Conservation (phyloP, 2,329 filamentous ascomycete species). For the Tolypocladium cylindrosporum region DNA sequence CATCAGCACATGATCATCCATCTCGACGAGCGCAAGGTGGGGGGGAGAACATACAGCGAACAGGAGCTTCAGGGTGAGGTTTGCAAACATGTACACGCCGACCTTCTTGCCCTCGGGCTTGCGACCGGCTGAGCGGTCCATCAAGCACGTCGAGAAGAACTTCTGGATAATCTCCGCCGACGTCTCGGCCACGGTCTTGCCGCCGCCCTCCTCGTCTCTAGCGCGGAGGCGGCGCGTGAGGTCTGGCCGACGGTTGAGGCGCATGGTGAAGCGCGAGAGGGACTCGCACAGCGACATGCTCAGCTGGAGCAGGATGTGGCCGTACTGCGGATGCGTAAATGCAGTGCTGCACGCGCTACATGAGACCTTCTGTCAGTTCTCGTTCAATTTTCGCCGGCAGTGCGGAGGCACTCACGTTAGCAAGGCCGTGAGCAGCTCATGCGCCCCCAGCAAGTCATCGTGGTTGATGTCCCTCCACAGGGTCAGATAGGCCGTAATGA, state of each 20-base stretch:
- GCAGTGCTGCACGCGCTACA: conserved; percentile 71
- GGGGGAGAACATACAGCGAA: conserved; percentile 53
- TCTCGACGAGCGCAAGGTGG: no score
- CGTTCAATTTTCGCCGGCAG: background rate
- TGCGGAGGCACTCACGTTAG: conserved; percentile 51
- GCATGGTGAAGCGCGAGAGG: conserved; percentile 74
- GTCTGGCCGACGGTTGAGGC: conserved; percentile 70
- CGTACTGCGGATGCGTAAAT: conserved; percentile 68
- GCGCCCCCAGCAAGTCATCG: conserved; percentile 63
- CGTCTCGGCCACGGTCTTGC: conserved; percentile 73
- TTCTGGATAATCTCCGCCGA: conserved; percentile 84
- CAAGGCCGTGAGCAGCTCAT: conserved; percentile 62
- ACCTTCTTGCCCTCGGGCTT: conserved; percentile 75
- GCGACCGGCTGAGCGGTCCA: conserved; percentile 61
- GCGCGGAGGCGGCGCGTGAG: conserved; percentile 57
- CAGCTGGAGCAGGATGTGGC: conserved; percentile 71
- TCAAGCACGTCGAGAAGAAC: conserved; percentile 83
- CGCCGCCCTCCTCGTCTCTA: conserved; percentile 51
- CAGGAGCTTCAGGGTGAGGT: conserved; percentile 78
- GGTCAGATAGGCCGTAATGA: conserved; percentile 70
- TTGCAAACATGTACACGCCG: conserved; percentile 86
- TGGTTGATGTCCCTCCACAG: conserved; percentile 77
- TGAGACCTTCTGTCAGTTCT: background rate
- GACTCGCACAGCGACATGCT: conserved; percentile 74
- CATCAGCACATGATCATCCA: background rate